Base-by-base conservation (phyloP, 2,329 filamentous ascomycete species). In the Talaromyces atroroseus region DNA sequence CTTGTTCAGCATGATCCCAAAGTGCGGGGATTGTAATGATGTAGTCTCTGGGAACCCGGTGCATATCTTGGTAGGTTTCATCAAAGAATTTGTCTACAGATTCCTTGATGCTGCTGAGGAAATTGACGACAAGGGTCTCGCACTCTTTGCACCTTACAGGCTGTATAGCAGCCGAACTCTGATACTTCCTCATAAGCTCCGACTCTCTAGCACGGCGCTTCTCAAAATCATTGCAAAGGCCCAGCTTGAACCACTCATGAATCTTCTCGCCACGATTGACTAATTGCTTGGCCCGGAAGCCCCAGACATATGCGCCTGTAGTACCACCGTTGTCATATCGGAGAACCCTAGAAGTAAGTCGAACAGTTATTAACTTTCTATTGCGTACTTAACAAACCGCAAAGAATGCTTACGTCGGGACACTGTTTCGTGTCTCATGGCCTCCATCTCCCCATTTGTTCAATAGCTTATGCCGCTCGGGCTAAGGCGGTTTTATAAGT, bases 261-360 rank as follows among this genome's bases (percentile, higher is more conserved):
- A 49, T 20, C 12, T 32, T 49, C 32, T 32, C 11, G 14, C 46
- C 46, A 8, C 5, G 1, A 26, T n/a, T 14, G 4, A 20, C 26
- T 12, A n/a, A 12, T 34, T 20, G n/a, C 46, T 29, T 26, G 10
- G 46, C 46, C 2, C 32, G 24, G 14, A 32, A 49, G 46, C 46
- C 46, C 46, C 46, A 49, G 26, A n/a, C 32, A 29, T 32, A 49
- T 3, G 24, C 24, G 11, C 46, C 46, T 32, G 46, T 49, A 3
- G 23, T 49, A 20, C 46, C 46, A 49, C 16, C 46, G 24, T 49
- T 49, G n/a, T 49, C 46, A 49, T 49, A 49, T 18, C 46, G 46
- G 26, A 49, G 24, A 18, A 49, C 32, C 10, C 46, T 49, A 29
- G 11, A 49, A 18, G 32, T 7, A 36, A 16, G 4, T 10, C 32